Evolutionary conservation across 495 filamentous ascomycete species (phyloP).

Genomic region (Halenospora varia): DNA sequence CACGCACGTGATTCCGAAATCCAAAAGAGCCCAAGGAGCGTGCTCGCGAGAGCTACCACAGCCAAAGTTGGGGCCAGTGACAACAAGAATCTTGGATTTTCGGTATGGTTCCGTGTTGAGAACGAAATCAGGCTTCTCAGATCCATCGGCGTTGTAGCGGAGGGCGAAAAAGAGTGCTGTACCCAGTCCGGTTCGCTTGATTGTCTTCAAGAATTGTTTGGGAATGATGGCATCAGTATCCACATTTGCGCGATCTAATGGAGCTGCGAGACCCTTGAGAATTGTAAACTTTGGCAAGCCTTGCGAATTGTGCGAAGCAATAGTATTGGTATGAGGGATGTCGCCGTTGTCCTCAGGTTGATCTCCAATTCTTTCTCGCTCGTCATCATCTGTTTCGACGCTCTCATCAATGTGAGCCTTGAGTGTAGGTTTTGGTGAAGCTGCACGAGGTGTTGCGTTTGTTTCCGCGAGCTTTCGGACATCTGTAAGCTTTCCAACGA

Average conservation of each 20-base stretch:
- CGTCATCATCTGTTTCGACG: conserved; percentile 65
- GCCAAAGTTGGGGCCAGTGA: conserved; percentile 92
- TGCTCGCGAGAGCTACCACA: conserved; percentile 93
- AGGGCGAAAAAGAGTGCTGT: conserved; percentile 80
- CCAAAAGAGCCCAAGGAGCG: conserved; percentile 93
- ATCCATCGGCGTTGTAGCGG: conserved; percentile 68
- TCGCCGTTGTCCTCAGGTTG: conserved; percentile 62
- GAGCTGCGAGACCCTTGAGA: conserved; percentile 84
- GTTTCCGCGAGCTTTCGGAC: conserved; percentile 70
- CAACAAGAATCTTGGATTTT: conserved; percentile 82
- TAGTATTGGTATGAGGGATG: conserved; percentile 50
- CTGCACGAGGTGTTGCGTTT: conserved; percentile 49
- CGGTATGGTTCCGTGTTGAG: conserved; percentile 90
- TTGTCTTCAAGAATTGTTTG: conserved; percentile 99
- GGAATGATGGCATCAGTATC: conserved; percentile 99
- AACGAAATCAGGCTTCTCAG: conserved; percentile 75
- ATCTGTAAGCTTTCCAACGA: conserved; percentile 87
- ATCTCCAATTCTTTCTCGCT: conserved; percentile 72
- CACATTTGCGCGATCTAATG: conserved; percentile 82
- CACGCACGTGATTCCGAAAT: conserved; percentile 92
- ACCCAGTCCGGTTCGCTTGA: conserved; percentile 94
- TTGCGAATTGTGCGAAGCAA: conserved; percentile 45
- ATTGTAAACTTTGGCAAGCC: conserved; percentile 79
- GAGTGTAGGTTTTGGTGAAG: conserved; percentile 29
- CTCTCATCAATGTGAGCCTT: conserved; percentile 67